Evolutionary conservation across 2,329 filamentous ascomycete genomes (phyloP), one percentile per base, ranked within the genome.

Genomic region (Zasmidium citrigriseum): DNA sequence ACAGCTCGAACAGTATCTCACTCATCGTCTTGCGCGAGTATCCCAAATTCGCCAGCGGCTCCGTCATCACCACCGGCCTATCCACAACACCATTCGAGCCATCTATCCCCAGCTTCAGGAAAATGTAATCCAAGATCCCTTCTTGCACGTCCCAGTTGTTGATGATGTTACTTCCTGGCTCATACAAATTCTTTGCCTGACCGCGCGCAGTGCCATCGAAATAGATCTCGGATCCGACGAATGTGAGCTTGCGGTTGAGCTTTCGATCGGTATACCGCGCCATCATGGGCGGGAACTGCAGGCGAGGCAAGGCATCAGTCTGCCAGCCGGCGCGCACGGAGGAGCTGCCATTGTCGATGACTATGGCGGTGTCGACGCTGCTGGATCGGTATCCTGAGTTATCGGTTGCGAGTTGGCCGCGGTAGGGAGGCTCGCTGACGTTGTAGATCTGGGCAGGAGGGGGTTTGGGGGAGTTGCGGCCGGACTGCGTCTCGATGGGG

Each of bases 141-240:
- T 99, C 95, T 86, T 96, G 92, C 29, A 92, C 93, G 75, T 99
- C 95, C 92, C 96, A 99, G 73, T 98, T 98, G 74, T 91, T 93
- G 60, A 98, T 86, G 49, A 99, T 89, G 64, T 93, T 93, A 46
- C 89, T 93, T 22, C 93, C 93, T 1, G 89, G 85, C 73, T 99
- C 95, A 68, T 97, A 98, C 1, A 93, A 89, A 73, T 91, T 90
- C 72, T 93, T 89, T 59, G 96, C 88, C 73, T 98, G 95, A 11
- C 92, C 91, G 57, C 91, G 85, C 21, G 95, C 92, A 1, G 92
- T 96, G 23, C 93, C 95, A 76, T 99, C 95, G 63, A 93, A 89
- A 71, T 95, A 98, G 70, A 96, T 91, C 78, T 99, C 95, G 67
- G 87, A 86, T 56, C 95, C 95, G 46, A 96, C 89, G 72, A 98